Conservation (phyloP, 2,329 filamentous ascomycete species). For the Rhynchosporium graminicola region DNA sequence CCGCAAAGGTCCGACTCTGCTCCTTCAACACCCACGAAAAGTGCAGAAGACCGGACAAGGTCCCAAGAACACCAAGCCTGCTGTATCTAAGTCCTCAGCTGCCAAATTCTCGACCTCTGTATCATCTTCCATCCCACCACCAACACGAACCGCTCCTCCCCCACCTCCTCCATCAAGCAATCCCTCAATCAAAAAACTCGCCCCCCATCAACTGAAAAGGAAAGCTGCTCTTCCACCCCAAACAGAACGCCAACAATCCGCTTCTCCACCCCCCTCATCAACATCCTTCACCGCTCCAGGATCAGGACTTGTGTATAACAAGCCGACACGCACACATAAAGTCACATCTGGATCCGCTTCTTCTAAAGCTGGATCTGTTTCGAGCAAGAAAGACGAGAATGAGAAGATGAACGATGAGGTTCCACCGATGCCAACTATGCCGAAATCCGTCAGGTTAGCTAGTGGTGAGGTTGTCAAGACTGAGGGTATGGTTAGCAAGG, state of each 20-base stretch:
- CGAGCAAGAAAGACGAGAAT: slow-evolving; percentile 12
- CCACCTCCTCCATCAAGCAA: slow-evolving; percentile 3
- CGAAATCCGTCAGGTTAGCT: slow-evolving; percentile 30
- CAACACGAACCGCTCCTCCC: slow-evolving; percentile 13
- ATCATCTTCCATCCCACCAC: slow-evolving; percentile 8
- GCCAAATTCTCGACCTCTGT: not conserved
- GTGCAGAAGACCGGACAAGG: slow-evolving; percentile 24
- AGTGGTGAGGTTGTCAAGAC: slow-evolving; percentile 32
- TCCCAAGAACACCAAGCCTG: not conserved
- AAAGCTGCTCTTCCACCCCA: slow-evolving; percentile 7
- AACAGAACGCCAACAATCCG: slow-evolving; percentile 24
- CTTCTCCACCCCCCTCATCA: slow-evolving; percentile 27
- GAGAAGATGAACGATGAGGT: slow-evolving; percentile 20
- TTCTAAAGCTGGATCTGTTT: too few relatives aligned
- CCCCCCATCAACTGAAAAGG: slow-evolving; percentile 3
- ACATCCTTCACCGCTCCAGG: slow-evolving; percentile 17
- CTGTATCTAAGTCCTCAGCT: not conserved
- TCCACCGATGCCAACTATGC: slow-evolving; percentile 35
- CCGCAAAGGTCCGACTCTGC: not conserved
- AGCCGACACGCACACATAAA: slow-evolving; percentile 14
- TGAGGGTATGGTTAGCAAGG: slow-evolving; percentile 8
- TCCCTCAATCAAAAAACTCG: not conserved
- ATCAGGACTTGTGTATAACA: slow-evolving; percentile 16
- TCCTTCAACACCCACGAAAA: slow-evolving; percentile 23
- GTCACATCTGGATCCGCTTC: not conserved